Base-by-base conservation (phyloP, 768 basidiomycete species). In the Albatrellus ellisii region DNA sequence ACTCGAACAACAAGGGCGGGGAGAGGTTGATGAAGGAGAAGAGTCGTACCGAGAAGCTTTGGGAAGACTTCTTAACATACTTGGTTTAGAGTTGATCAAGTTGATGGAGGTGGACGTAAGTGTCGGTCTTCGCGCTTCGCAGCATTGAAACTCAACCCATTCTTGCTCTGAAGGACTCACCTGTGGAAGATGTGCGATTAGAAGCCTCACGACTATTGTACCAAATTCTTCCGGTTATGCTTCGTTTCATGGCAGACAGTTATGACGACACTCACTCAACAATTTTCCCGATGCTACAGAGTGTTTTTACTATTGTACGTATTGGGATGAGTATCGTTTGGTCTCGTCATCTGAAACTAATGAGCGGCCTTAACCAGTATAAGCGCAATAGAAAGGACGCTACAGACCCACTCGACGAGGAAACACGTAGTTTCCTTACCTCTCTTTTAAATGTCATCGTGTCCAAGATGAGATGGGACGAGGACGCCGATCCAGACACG, bases 391-490 rank as follows among this genome's bases (percentile, higher is more conserved):
- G 75, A 49, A 76, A 83, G 60, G 59, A 72, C 9, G 73, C 79
- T 8, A 59, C 73, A 1, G 73, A 66, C 10, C 73, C 75, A 34
- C 60, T 81, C 14, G 78, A 86, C 34, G 72, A 77, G 17, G 59
- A 70, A 27, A 79, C 78, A 57, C 73, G 78, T 17, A 64, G 77
- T 5, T 97, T 98, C 67, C 69, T 99, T 21, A 64, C 66, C 2
- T 79, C 79, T 2, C 63, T 95, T 4, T 67, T 98, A 3, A 67
- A 79, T 51, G 81, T 90, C 34, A 71, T 88, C 20, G 62, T 98
- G 33, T 67, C 72, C 41, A 95, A 97, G 62, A 71, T 97, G 73
- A 88, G 85, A 55, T 99, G 91, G 88, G 81, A 81, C 36, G 77
- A 69, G 60, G 79, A 75, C 43, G 79, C 78, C 17, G 82, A 79